Evolutionary conservation across 805 yeast genomes (phyloP).

Genomic region (Pichia californica): DNA sequence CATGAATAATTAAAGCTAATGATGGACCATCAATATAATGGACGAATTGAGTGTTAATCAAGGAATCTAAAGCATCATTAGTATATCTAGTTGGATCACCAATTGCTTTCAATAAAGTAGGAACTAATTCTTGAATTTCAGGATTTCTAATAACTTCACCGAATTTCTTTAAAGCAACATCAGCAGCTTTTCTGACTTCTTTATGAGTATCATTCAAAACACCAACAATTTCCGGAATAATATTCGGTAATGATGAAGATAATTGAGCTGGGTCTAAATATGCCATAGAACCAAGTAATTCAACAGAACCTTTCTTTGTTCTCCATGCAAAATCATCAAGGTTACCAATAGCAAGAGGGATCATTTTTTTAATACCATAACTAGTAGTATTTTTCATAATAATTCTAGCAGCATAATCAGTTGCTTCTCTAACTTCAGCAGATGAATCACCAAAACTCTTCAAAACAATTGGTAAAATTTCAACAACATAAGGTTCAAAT

Average conservation of each 20-base stretch:
- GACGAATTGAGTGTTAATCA: constrained; percentile 87
- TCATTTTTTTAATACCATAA: constrained; percentile 83
- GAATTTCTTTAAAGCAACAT: constrained; percentile 76
- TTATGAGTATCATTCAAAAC: constrained; percentile 93
- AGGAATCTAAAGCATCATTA: constrained; percentile 77
- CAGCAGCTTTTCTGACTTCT: constrained; percentile 95
- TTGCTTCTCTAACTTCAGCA: constrained; percentile 83
- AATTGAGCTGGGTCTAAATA: constrained; percentile 91
- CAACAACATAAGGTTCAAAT: constrained; percentile 94
- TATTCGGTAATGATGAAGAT: constrained; percentile 79
- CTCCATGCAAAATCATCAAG: constrained; percentile 93
- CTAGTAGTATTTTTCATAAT: constrained; percentile 90
- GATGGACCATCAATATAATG: constrained; percentile 99
- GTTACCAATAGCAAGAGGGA: constrained; percentile 83
- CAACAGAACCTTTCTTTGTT: constrained; percentile 94
- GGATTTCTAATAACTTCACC: constrained; percentile 98
- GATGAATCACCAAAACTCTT: constrained; percentile 78
- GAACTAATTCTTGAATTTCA: constrained; percentile 89
- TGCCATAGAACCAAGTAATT: constrained; percentile 95
- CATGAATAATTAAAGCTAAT: constrained; percentile 88
- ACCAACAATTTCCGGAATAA: constrained; percentile 94
- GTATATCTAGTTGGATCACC: constrained; percentile 93
- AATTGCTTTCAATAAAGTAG: constrained; percentile 80
- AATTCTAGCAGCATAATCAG: constrained; percentile 76
- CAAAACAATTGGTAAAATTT: constrained; percentile 74